phyloP scores from a whole-genome alignment of 768 basidiomycete genomes.

The Xerocomus potaroensis region DNA sequence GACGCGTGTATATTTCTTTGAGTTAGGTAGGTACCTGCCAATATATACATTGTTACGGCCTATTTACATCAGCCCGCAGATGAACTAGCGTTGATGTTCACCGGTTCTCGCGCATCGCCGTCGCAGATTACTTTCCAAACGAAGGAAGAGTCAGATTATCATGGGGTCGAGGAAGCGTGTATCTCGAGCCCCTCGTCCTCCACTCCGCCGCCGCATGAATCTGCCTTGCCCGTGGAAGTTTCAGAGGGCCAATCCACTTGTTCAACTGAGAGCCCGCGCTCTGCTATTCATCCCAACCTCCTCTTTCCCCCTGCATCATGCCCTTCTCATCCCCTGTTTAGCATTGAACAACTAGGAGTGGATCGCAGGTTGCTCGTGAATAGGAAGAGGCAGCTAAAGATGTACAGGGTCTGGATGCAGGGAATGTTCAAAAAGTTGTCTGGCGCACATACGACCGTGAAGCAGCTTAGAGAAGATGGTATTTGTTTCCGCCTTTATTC shows the following conservation, averaged over 20 bases:
- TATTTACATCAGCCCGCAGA: constrained; percentile 48
- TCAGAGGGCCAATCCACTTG: background rate
- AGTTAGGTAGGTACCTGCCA: constrained; percentile 60
- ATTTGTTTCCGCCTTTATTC: too few relatives aligned
- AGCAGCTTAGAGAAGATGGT: background rate
- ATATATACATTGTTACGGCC: too few relatives aligned
- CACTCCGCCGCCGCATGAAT: constrained; percentile 7
- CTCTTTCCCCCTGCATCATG: constrained; percentile 19
- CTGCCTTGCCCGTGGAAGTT: background rate
- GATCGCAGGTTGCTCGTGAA: constrained; percentile 91
- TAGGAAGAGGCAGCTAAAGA: constrained; percentile 89
- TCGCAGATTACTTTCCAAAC: constrained; percentile 28
- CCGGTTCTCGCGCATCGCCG: constrained; percentile 47
- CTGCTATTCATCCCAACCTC: constrained; percentile 32
- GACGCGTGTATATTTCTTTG: constrained; percentile 97
- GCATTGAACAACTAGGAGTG: constrained; percentile 80
- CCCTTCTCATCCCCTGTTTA: constrained; percentile 61
- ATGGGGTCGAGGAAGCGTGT: constrained; percentile 18
- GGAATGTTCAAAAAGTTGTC: constrained; percentile 62
- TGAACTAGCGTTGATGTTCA: constrained; percentile 76
- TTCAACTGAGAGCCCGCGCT: constrained; percentile 2
- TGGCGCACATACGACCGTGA: background rate
- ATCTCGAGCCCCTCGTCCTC: constrained; percentile 2
- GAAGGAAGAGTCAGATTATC: constrained; percentile 35
- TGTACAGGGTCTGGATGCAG: constrained; percentile 98